Evolutionary conservation across 2,329 filamentous ascomycete genomes (phyloP), one percentile per base, ranked within the genome.

Genomic region (Ceratocystis eucalypticola): DNA sequence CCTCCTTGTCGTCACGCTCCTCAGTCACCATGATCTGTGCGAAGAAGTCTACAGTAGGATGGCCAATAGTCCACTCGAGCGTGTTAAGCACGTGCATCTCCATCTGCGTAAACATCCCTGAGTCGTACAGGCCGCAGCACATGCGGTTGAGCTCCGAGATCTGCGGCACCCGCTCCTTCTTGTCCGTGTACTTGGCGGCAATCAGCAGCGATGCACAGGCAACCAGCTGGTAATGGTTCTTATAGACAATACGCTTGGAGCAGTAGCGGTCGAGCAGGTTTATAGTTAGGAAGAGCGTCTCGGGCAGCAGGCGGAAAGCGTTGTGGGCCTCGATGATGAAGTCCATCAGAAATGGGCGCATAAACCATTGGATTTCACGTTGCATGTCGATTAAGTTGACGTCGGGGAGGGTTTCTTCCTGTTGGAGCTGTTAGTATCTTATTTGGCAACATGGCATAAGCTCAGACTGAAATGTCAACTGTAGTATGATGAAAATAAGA

Each of bases 71-170:
- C 94, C 94, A 99, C 75, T 95, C 91, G 68, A 99, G 84, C 1
- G 94, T 99, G 78, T 96, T 95, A 71, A 99, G 83, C 46, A 99
- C 93, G 76, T 99, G 94, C 92, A 95, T 97, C 79, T 99, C 94
- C 94, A 99, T 99, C 77, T 99, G 94, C 10, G 92, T 93, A 79
- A 99, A 99, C 94, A 99, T 99, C 78, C 96, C 93, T 62, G 96
- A 91, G 73, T 99, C 94, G 78, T 99, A 99, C 48, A 97, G 83
- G 46, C 89, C 92, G 78, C 94, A 97, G 83, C 94, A 99, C 94
- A 99, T 97, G 71, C 93, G 95, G 82, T 96, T 96, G 70, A 99
- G 82, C 76, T 99, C 94, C 74, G 91, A 87, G 74, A 99, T 95
- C 70, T 95, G 94, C 3, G 94, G 94, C n/a, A 99, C 94, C 64